These are phyloP conservation scores for Acorus calamus DNA, from an alignment of 106 monocot genomes.

Conservation along the genomic window DNA sequence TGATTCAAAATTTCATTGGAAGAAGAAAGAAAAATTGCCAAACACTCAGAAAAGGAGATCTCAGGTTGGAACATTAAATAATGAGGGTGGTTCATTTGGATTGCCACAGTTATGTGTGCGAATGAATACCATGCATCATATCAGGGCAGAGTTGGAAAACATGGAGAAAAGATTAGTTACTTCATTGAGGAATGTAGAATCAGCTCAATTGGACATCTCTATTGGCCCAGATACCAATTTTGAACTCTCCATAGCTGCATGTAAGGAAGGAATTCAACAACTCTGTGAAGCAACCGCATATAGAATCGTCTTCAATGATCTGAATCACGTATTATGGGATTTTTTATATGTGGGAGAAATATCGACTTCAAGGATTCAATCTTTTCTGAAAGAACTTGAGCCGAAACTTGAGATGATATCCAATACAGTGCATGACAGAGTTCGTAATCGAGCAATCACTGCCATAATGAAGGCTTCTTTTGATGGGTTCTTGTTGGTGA, in stretches of 20 bases:
- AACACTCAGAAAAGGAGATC: conserved; percentile 45
- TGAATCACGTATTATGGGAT: conserved; percentile 77
- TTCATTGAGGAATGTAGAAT: conserved; percentile 70
- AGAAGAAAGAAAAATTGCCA: conserved; percentile 76
- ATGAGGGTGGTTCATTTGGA: conserved; percentile 27
- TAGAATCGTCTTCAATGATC: conserved; percentile 66
- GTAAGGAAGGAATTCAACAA: conserved; percentile 82
- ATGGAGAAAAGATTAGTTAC: conserved; percentile 71
- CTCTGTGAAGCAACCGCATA: conserved; percentile 75
- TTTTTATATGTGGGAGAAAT: conserved; percentile 50
- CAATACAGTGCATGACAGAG: conserved; percentile 39
- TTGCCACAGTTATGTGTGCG: conserved; percentile 71
- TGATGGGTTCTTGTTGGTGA: conserved; percentile 61
- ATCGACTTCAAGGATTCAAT: conserved; percentile 47
- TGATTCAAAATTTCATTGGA: conserved; percentile 32
- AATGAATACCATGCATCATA: conserved; percentile 74
- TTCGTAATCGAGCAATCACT: conserved; percentile 56
- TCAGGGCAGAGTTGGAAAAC: conserved; percentile 56
- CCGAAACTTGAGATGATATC: conserved; percentile 71
- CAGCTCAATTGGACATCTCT: conserved; percentile 56
- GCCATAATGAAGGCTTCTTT: conserved; percentile 72
- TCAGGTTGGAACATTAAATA: conserved; percentile 57
- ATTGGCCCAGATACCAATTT: conserved; percentile 56
- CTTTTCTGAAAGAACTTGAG: conserved; percentile 68
- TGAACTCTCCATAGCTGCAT: conserved; percentile 50